A percentile compares a stretch with the other conserved stretches of the same genome.
Conservation (phyloP, 306 rosid genomes). For the Alnus rubra region DNA sequence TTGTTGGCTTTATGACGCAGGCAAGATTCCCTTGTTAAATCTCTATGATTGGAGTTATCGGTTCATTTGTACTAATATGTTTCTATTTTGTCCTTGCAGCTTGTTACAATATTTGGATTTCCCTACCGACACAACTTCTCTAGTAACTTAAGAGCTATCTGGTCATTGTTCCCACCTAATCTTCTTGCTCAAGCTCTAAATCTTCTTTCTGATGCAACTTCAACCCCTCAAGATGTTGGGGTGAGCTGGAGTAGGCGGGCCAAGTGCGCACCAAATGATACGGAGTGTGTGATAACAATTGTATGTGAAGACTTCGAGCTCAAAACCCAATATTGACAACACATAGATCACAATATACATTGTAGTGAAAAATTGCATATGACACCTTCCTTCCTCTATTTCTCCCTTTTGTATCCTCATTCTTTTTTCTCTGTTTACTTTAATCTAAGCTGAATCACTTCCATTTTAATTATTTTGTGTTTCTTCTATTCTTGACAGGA, state of each 20-base stretch:
- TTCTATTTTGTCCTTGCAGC: constrained; percentile 47
- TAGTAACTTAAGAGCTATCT: constrained; percentile 28
- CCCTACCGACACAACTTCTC: constrained; percentile 38
- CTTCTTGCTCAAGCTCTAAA: constrained; percentile 67
- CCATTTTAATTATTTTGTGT: constrained; percentile 8
- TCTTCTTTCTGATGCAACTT: constrained; percentile 58
- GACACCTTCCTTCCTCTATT: neutral
- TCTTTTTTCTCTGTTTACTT: constrained; percentile 15
- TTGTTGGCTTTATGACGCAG: constrained; percentile 79
- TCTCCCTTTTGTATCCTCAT: constrained; percentile 18
- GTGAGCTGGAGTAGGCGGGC: constrained; percentile 75
- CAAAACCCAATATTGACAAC: constrained; percentile 5
- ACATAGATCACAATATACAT: neutral
- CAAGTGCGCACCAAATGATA: constrained; percentile 42
- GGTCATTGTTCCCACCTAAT: constrained; percentile 91
- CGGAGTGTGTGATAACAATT: constrained; percentile 62
- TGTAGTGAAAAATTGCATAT: neutral
- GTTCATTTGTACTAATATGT: constrained; percentile 18
- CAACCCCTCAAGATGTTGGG: constrained; percentile 55
- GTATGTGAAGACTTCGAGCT: constrained; percentile 45
- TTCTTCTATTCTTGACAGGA: constrained; percentile 54
- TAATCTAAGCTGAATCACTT: constrained; percentile 8
- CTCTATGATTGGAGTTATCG: constrained; percentile 14
- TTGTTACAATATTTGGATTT: constrained; percentile 52
- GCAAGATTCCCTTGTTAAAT: constrained; percentile 46